Evolutionary conservation across 73 alveolate genomes (phyloP).

Genomic region (Paramecium caudatum): DNA sequence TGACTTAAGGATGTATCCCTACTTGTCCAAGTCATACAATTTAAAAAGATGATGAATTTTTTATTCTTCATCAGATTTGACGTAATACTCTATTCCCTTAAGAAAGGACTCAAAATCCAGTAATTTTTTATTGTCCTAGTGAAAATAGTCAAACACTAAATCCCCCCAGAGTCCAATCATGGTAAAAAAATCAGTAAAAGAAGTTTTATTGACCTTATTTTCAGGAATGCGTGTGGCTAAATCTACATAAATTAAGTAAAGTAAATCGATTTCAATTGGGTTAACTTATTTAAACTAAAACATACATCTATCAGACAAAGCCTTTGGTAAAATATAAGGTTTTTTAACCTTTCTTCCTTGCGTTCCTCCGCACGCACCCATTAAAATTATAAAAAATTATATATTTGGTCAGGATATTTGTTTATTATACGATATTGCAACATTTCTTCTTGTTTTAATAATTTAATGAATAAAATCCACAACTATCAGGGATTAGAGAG

Average conservation of each 20-base stretch:
- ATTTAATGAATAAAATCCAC: constrained; percentile 32
- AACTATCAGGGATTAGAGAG: constrained; percentile 48
- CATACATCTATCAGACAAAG: not conserved
- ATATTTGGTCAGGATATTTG: not conserved
- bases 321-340: constrained; percentile 30
- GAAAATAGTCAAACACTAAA: constrained; percentile 54
- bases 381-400: not conserved
- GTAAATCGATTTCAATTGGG: constrained; percentile 35
- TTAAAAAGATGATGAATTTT: constrained; percentile 53
- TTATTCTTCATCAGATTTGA: constrained; percentile 54
- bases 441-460: too few relatives aligned
- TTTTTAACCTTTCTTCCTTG: not conserved
- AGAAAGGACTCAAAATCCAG: constrained; percentile 27
- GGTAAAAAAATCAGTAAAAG: constrained; percentile 53
- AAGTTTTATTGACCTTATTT: not conserved
- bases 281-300: not conserved
- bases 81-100: constrained; percentile 41
- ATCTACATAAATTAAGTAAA: constrained; percentile 28
- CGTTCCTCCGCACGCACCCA: constrained; percentile 60
- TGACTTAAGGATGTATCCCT: not conserved
- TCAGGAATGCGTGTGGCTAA: constrained; percentile 45
- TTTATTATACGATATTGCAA: too few relatives aligned
- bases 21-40: constrained; percentile 37
- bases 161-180: constrained; percentile 67
- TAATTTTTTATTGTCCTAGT: not conserved